phyloP scores from a whole-genome alignment of 1,284 basidiomycete genomes.

The Leccinum solheimii region DNA sequence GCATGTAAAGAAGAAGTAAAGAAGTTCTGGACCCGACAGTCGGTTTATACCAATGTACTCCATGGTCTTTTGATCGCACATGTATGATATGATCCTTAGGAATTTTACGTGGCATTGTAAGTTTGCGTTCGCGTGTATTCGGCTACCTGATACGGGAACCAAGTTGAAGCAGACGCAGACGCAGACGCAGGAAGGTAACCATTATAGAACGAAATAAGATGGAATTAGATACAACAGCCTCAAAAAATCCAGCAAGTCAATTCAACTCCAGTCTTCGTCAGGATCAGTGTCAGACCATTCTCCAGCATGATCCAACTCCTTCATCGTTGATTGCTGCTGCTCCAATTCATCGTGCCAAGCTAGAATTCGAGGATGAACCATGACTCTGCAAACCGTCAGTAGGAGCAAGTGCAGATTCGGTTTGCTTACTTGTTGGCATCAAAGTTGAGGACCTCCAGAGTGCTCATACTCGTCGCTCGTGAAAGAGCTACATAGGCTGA shows the following conservation, averaged over 20 bases:
- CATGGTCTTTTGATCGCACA: background rate
- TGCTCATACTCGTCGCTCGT: slow-evolving; percentile 82
- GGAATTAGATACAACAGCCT: background rate
- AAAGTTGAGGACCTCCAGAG: slow-evolving; percentile 85
- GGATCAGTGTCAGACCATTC: slow-evolving; percentile 25
- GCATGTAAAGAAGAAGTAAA: background rate
- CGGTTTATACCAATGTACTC: background rate
- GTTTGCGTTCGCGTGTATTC: no score
- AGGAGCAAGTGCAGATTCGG: background rate
- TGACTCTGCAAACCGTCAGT: slow-evolving; percentile 37
- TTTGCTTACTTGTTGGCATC: slow-evolving; percentile 62
- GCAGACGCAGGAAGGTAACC: background rate
- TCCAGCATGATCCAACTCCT: slow-evolving; percentile 1
- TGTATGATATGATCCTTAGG: no score
- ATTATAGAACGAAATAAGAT: background rate
- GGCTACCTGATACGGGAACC: no score
- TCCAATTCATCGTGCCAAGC: slow-evolving; percentile 32
- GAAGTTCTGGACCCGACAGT: background rate
- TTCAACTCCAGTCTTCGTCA: slow-evolving; percentile 21
- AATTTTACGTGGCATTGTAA: no score
- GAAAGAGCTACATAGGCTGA: slow-evolving; percentile 92
- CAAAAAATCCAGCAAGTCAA: background rate
- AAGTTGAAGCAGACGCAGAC: background rate
- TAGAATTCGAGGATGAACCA: slow-evolving; percentile 48
- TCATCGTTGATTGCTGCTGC: slow-evolving; percentile 9